Evolutionary conservation across 495 filamentous ascomycete genomes (phyloP).

Genomic region (Lophium mytilinum): DNA sequence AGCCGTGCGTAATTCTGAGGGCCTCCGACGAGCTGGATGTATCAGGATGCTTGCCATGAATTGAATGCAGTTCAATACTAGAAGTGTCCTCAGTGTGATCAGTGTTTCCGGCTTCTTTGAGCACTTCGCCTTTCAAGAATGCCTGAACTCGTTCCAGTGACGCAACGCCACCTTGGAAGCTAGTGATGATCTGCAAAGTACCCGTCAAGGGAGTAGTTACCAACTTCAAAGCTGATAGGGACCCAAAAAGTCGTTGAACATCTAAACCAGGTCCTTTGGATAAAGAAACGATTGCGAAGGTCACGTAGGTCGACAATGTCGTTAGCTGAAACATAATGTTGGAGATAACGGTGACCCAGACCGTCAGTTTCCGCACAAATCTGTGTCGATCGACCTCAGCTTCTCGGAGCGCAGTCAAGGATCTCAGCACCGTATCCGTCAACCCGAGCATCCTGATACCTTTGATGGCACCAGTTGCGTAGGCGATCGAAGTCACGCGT

Average conservation of each 20-base stretch:
- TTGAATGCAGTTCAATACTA: neutral
- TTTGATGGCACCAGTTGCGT: constrained; percentile 8
- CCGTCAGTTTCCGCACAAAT: constrained; percentile 3
- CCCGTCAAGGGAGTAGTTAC: constrained; percentile 8
- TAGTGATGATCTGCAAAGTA: constrained; percentile 3
- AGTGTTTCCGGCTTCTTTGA: neutral
- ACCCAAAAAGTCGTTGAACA: constrained; percentile 6
- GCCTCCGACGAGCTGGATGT: too few species aligned
- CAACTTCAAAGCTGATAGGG: constrained; percentile 12
- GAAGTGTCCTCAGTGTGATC: too few species aligned
- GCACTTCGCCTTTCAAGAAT: neutral
- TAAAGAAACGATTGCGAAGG: constrained; percentile 1
- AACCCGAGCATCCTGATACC: constrained; percentile 16
- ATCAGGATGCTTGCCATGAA: neutral
- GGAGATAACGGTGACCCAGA: constrained; percentile 5
- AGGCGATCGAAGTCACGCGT: constrained; percentile 3
- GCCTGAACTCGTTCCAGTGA: constrained; percentile 6
- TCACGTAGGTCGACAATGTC: constrained; percentile 6
- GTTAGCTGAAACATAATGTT: constrained; percentile 13
- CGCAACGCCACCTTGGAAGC: neutral
- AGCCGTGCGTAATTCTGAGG: neutral
- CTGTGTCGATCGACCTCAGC: neutral
- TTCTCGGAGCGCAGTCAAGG: constrained; percentile 5
- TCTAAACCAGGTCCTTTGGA: neutral
- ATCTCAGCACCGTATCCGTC: constrained; percentile 2